Conservation (phyloP, 768 basidiomycete species). For the Galerina marginata region DNA sequence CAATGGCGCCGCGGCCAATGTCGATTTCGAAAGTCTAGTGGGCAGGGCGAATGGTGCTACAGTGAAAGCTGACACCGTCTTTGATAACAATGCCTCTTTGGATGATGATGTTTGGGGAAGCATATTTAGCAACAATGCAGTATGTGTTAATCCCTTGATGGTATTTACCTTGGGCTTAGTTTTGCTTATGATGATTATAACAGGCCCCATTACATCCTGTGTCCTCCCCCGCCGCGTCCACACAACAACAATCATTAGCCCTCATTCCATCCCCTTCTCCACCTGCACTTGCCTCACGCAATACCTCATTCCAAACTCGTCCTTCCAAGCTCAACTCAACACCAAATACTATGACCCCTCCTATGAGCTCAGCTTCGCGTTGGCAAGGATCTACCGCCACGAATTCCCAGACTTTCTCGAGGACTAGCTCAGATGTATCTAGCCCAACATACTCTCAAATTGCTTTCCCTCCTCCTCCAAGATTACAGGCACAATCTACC, state of each 20-base stretch:
- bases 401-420: conserved; percentile 15
- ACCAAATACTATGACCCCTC: conserved; percentile 31
- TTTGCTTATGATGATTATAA: background rate
- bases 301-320: conserved; percentile 38
- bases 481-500: conserved; percentile 1
- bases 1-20: conserved; percentile 35
- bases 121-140: conserved; percentile 58
- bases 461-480: conserved; percentile 23
- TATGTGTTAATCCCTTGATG: conserved; percentile 14
- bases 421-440: conserved; percentile 4
- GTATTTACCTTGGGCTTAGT: background rate
- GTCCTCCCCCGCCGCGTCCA: conserved; percentile 11
- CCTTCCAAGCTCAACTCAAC: conserved; percentile 47
- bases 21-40: conserved; percentile 88
- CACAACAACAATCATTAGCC: too few relatives aligned
- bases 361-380: conserved; percentile 1
- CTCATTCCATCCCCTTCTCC: conserved; percentile 25
- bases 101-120: conserved; percentile 89
- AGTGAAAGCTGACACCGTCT: conserved; percentile 51
- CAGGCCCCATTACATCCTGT: conserved; percentile 13
- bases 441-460: conserved; percentile 17
- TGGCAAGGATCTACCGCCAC: conserved; percentile 11
- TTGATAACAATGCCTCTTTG: conserved; percentile 55
- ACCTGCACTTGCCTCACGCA: conserved; percentile 17
- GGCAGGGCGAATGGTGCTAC: conserved; percentile 55